phyloP scores from a whole-genome alignment of 306 rosid species.

The Inga leiocalycina region DNA sequence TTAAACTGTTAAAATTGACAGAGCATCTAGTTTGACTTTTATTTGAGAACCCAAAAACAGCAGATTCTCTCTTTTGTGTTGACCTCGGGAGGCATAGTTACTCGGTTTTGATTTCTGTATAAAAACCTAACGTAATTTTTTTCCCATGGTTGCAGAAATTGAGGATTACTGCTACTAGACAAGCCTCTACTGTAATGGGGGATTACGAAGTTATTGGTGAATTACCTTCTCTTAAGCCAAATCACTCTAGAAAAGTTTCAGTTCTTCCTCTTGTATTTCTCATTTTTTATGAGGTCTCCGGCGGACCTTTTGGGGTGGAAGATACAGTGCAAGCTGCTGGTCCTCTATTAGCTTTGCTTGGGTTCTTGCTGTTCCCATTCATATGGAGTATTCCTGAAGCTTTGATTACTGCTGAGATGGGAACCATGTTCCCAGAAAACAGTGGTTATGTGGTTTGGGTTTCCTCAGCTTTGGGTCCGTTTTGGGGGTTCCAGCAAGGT shows the following conservation, averaged over 20 bases:
- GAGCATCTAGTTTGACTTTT: neutral
- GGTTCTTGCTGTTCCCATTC: constrained; percentile 71
- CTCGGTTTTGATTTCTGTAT: neutral
- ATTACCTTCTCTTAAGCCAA: constrained; percentile 39
- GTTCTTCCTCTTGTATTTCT: constrained; percentile 73
- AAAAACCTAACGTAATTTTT: neutral
- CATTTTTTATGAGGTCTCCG: constrained; percentile 80
- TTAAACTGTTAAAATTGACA: neutral
- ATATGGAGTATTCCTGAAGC: constrained; percentile 92
- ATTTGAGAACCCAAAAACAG: neutral
- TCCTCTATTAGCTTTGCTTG: constrained; percentile 68
- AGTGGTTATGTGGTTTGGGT: constrained; percentile 91
- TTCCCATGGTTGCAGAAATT: constrained; percentile 46
- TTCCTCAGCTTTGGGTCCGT: constrained; percentile 78
- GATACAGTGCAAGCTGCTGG: constrained; percentile 82
- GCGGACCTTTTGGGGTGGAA: constrained; percentile 85
- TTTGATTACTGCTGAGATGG: constrained; percentile 81
- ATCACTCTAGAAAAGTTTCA: constrained; percentile 53
- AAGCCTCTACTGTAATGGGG: constrained; percentile 54
- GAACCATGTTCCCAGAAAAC: constrained; percentile 85
- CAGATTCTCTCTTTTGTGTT: neutral
- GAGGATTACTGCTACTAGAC: constrained; percentile 39
- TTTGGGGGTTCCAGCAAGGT: constrained; percentile 88
- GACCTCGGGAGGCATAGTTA: neutral
- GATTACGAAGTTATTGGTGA: constrained; percentile 41